A percentile compares a stretch with the other conserved stretches of the same genome.
Evolutionary conservation across 129 eudicot genomes (phyloP).

Genomic region (Flaveria robusta): DNA sequence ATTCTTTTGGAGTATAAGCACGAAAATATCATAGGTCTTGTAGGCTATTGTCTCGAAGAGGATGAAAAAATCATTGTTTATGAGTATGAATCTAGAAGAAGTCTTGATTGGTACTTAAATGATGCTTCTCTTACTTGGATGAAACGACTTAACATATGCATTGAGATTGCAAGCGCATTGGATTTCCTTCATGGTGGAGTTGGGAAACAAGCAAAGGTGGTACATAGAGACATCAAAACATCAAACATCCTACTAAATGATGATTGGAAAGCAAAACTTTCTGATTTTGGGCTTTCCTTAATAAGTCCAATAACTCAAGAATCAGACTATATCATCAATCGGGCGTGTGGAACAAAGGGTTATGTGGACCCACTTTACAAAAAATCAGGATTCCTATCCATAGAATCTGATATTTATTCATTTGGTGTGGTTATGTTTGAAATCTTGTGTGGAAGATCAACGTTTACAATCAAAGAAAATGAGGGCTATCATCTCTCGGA

Average conservation of each 20-base stretch:
- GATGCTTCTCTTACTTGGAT: too few species aligned
- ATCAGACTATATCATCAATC: background rate
- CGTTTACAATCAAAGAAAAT: background rate
- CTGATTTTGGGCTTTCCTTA: slow-evolving; percentile 1
- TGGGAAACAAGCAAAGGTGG: background rate
- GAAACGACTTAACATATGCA: too few species aligned
- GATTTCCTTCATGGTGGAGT: background rate
- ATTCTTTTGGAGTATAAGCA: background rate
- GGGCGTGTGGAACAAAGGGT: background rate
- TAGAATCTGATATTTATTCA: slow-evolving; percentile 8
- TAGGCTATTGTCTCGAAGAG: background rate
- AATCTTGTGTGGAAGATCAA: too few species aligned
- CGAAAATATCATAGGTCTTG: background rate
- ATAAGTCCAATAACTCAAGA: background rate
- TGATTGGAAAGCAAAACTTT: background rate
- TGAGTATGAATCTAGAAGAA: too few species aligned
- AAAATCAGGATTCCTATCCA: background rate
- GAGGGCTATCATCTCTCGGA: background rate
- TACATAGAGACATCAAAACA: background rate
- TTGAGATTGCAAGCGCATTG: background rate
- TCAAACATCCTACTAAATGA: background rate
- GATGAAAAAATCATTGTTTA: too few species aligned
- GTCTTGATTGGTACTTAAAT: too few species aligned
- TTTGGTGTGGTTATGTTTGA: background rate
- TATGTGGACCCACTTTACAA: background rate